A percentile compares a stretch with the other conserved stretches of the same genome.
Evolutionary conservation across 352 stramenopile genomes (phyloP).

Genomic region (Pythium vanterpoolii): DNA sequence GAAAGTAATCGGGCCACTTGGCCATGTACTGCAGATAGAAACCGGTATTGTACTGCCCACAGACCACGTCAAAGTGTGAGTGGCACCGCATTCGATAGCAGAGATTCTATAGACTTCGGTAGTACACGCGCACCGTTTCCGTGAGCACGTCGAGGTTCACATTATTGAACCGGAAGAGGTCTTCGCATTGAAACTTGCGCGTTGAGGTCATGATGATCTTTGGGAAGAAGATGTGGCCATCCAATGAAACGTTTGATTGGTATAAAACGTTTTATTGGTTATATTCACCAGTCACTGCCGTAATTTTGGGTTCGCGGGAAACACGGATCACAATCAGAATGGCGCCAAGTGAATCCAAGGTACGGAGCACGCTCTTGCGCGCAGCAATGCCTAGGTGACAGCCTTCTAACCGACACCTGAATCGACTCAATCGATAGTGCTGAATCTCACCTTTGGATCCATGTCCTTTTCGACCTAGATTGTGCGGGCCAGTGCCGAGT

Average conservation of each 20-base stretch:
- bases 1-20: slow-evolving; percentile 97
- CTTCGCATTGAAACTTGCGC: slow-evolving; percentile 94
- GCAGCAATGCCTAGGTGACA: not conserved
- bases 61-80: slow-evolving; percentile 1
- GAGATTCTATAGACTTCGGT: not conserved
- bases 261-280: slow-evolving; percentile 6
- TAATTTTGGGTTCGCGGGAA: slow-evolving; percentile 16
- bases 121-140: slow-evolving; percentile 69
- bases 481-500: slow-evolving; percentile 34
- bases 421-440: not conserved
- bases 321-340: slow-evolving; percentile 4
- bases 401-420: not conserved
- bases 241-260: not conserved
- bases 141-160: slow-evolving; percentile 98
- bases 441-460: slow-evolving; percentile 10
- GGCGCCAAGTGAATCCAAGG: slow-evolving; percentile 22
- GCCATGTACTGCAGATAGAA: slow-evolving; percentile 98
- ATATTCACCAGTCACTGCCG: not conserved
- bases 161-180: slow-evolving; percentile 98
- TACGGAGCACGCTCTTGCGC: not conserved
- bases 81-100: slow-evolving; percentile 3
- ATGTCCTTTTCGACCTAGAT: slow-evolving; percentile 27
- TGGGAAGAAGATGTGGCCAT: not conserved
- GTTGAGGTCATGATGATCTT: slow-evolving; percentile 91
- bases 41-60: slow-evolving; percentile 91